phyloP scores from a whole-genome alignment of 148 eudicot genomes.

The Vaccinium macrocarpon region DNA sequence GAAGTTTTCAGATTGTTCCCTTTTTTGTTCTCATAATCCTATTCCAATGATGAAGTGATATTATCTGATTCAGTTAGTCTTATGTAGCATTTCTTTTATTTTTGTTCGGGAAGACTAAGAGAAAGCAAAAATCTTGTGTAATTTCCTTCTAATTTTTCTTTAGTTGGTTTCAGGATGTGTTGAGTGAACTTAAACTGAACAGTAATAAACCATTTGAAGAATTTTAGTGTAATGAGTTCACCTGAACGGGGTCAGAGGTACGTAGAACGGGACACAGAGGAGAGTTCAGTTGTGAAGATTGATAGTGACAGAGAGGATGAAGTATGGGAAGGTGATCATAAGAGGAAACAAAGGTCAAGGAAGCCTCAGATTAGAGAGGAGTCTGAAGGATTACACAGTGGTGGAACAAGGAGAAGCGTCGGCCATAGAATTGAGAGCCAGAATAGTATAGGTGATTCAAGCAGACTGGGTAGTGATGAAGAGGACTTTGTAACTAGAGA shows the following conservation, averaged over 20 bases:
- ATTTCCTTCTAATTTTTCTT: background rate
- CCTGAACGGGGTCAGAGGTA: constrained; percentile 9
- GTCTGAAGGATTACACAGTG: constrained; percentile 48
- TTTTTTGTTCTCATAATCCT: background rate
- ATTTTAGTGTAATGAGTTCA: constrained; percentile 1
- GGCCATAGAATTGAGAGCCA: constrained; percentile 61
- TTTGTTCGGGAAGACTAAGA: background rate
- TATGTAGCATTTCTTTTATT: background rate
- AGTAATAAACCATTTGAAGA: background rate
- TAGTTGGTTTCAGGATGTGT: constrained; percentile 16
- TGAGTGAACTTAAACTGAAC: background rate
- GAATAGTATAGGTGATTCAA: constrained; percentile 56
- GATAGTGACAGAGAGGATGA: constrained; percentile 46
- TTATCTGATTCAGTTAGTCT: background rate
- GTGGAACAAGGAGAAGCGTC: constrained; percentile 51
- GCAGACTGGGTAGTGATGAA: constrained; percentile 63
- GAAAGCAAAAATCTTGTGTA: background rate
- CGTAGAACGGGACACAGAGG: constrained; percentile 13
- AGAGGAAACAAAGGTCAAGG: constrained; percentile 60
- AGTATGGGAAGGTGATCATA: constrained; percentile 57
- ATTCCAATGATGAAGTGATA: background rate
- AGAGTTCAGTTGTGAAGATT: constrained; percentile 18
- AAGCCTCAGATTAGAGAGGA: constrained; percentile 57
- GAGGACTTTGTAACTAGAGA: constrained; percentile 56
- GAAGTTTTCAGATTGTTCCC: background rate